Base-by-base conservation (phyloP, 176 grass and related monocot genomes). In the Thinopyrum elongatum region DNA sequence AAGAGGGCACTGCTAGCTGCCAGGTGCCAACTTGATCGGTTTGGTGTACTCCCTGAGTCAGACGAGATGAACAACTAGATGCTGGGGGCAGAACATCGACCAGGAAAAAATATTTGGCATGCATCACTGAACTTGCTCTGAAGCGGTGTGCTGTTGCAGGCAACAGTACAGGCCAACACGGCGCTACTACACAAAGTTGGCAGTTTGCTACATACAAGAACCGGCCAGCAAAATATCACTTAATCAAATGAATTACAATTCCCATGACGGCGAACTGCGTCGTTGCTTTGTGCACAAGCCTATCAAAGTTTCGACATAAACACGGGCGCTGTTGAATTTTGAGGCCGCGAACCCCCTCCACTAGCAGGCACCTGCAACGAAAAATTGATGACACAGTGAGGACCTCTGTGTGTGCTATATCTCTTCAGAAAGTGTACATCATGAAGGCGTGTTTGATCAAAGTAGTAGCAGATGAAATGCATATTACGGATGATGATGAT, bases 241-340 rank as follows among this genome's bases (percentile, higher is more conserved):
- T 8, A 86, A 82, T 86, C 29, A 60, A 90, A 76, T 30, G 35
- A 67, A 84, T 14, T 26, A 19, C 29, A 76, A 61, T 28, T 46
- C 14, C 28, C 8, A n/a, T 9, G 42, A 28, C 8, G 0, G 15
- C 8, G 27, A 6, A 66, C 36, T 2, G 28, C 17, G 30, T 15
- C 19, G 15, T 83, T 70, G 55, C 26, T 59, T 66, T 66, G 44
- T 60, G 44, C 7, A 39, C 2, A 33, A 35, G 59, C 63, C 62
- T 39, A 68, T 91, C 70, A 87, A 53, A 91, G 85, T 69, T 87
- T 91, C 3, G 89, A 87, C 2, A 84, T 39, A n/a, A 84, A 21
- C 17, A 60, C 13, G 58, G 10, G 27, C 28, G n/a, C 22, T 13
- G 4, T 17, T 5, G 27, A 27, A 0, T 11, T 51, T 7, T 83